Conservation (phyloP, 257 asterid genomes). For the Forsythia suspensa region DNA sequence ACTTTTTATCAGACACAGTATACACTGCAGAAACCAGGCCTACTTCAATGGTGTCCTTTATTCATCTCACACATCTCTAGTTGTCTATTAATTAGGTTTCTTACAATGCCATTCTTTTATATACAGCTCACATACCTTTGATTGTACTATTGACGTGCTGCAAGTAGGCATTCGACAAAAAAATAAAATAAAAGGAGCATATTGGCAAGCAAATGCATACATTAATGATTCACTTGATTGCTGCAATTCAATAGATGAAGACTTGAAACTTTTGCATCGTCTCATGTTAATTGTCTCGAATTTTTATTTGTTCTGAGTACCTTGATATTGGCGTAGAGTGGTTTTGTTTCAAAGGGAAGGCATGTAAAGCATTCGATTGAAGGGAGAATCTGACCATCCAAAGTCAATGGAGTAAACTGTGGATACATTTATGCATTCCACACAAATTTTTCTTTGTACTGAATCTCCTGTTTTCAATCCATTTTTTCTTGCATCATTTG, state of each 20-base stretch:
- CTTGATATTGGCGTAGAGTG: background rate
- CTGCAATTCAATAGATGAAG: background rate
- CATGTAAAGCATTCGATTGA: background rate
- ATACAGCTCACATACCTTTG: no score
- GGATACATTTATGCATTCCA: background rate
- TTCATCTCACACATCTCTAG: no score
- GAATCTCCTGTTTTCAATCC: background rate
- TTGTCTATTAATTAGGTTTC: no score
- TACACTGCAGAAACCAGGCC: no score
- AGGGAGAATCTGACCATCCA: background rate
- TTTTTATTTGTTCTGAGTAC: background rate
- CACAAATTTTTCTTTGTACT: no score
- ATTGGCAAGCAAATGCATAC: no score
- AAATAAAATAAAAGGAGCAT: no score
- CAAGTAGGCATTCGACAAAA: no score
- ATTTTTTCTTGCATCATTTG: slow-evolving; percentile 1
- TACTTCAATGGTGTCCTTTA: no score
- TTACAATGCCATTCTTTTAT: no score
- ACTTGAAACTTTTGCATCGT: background rate
- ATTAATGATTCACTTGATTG: background rate
- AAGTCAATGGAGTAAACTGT: background rate
- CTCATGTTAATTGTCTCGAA: background rate
- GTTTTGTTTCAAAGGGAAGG: background rate
- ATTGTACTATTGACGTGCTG: no score
- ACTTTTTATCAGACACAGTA: no score